Base-by-base conservation (phyloP, 768 basidiomycete species). In the Pleurotus giganteus region DNA sequence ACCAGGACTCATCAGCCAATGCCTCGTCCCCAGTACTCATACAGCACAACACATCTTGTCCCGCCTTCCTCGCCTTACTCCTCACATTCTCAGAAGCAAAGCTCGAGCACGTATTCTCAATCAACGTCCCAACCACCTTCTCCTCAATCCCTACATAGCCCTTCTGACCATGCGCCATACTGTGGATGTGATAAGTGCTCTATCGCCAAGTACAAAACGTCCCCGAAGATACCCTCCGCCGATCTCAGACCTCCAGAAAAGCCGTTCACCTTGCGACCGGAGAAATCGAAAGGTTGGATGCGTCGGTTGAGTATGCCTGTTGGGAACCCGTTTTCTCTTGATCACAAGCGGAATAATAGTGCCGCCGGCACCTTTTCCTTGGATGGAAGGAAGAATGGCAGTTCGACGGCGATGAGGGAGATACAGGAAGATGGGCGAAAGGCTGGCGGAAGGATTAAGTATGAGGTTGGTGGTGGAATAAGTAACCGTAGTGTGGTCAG, bases 251-350 rank as follows among this genome's bases (percentile, higher is more conserved):
- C 76, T 23, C 74, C 74, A 13, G 72, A 73, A 42, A 68, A 74
- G 24, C 78, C 79, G 4, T 71, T 77, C 44, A 54, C 61, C 1
- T 68, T 81, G n/a, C 79, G 77, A 21, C 60, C 67, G 39, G 79
- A 83, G 51, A 85, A 85, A 60, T 74, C 83, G 7, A 86, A 79
- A 55, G 81, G 86, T 0, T 91, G 89, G 89, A 88, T 91, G 58
- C 73, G 88, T 19, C 74, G 88, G 53, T 65, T 91, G 55, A 91
- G 89, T 60, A 88, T 91, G 86, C 88, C 88, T 1, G 80, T 80
- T 3, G 74, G 74, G 39, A 75, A 76, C 43, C 80, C 83, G 31
- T 84, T 89, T 63, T 78, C 76, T 4, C 69, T 80, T 23, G 86
- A 50, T 57, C 27, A 52, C 53, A 8, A 62, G 59, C 31, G 57